Base-by-base conservation (phyloP, 176 grass and related monocot species). In the Microstegium vimineum region DNA sequence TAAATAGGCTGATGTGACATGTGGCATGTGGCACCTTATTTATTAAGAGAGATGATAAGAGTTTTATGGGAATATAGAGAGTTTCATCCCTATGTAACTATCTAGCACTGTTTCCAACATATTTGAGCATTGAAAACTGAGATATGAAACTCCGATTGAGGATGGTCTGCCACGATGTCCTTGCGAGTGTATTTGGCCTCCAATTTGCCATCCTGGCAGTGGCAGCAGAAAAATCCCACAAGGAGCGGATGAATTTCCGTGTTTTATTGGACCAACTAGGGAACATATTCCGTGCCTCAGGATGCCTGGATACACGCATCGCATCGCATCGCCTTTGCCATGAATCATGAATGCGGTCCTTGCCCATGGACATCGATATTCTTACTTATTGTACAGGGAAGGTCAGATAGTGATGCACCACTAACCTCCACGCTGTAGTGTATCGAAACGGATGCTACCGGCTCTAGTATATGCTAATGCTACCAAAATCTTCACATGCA, bases 371-470 rank as follows among this genome's bases (percentile, higher is more conserved):
- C 56, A 72, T 10, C 36, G 56, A 49, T 62, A 26, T 64, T 73
- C 31, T 62, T 80, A 27, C 23, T 56, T n/a, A n/a, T n/a, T 73
- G 84, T 42, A 66, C 84, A 86, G 76, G 54, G 33, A 51, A 32
- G 76, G 64, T 41, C n/a, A 65, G 84, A 86, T 43, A 20, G 69
- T 25, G 84, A 80, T 37, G 84, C 13, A 20, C 43, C 84, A 86
- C 84, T 74, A 57, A 66, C 84, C 84, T 28, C 27, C 14, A 56
- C n/a, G n/a, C 3, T 41, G 60, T 27, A 14, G 5, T 25, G 22
- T 41, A 35, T 22, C 33, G 2, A 27, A 32, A 31, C 1, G 31
- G 18, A 33, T 26, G 41, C 45, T 20, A 23, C 47, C 47, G 47
- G 32, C 4, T 31, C 31, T 23, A 25, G n/a, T 34, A 32, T 18